Base-by-base conservation (phyloP, 73 alveolate species). In the Urostyla sp. region DNA sequence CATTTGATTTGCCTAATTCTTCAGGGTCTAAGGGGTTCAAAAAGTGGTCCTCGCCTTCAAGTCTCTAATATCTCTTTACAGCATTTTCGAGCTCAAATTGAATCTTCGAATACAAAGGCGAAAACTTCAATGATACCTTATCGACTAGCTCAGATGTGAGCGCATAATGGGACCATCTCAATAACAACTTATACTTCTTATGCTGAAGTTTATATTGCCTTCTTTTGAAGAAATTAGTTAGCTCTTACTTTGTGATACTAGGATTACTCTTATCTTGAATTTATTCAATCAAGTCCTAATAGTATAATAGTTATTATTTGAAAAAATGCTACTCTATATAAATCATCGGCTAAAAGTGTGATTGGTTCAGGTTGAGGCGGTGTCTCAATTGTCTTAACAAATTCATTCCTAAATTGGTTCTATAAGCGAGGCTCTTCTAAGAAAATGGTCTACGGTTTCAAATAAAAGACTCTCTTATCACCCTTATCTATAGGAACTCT, bases 31-130 rank as follows among this genome's bases (percentile, higher is more conserved):
- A 40, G 58, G 30, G 24, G 11, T 40, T 57, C 20, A 77, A 35
- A 59, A 77, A 77, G 59, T 77, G 79, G 37, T 77, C 88, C 34
- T 58, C 88, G 40, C 88, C 88, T 34, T 77, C 88, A 3, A 77
- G 80, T 59, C 88, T 57, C 1, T 44, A 13, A 11, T 59, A 28
- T 18, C 88, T n/a, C 73, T 77, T 77, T 18, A 77, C 75, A 4
- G 88, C 73, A 30, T 59, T 77, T 46, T 77, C 88, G 32, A 77
- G 72, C 34, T 77, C 88, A 77, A 77, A 77, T 59, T 77, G 43
- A 0, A 77, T 23, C 31, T 77, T 77, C 45, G 88, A 77, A 32
- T 77, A 59, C 43, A 44, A 45, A 20, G 77, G 77, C 48, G 45
- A 44, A 49, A 77, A 59, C 20, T 77, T 77, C n/a, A 77, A 38